Base-by-base conservation (phyloP, 768 basidiomycete species). In the Hortiboletus flavorubellus region DNA sequence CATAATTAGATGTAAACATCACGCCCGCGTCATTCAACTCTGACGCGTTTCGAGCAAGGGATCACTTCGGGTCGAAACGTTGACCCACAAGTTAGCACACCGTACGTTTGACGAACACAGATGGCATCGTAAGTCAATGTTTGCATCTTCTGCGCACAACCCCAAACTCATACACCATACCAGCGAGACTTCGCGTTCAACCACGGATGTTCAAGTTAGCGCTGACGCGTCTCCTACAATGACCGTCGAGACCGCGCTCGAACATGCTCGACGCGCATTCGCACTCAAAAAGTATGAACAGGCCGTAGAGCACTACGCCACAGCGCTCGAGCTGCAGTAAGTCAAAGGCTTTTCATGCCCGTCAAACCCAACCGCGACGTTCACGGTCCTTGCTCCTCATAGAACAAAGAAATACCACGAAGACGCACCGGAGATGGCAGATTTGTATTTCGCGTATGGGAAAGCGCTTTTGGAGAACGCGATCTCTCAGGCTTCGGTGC, bases 381-480 rank as follows among this genome's bases (percentile, higher is more conserved):
- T 51, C 35, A 55, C 49, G 6, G n/a, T 31, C 31, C 21, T 49
- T 9, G 11, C 23, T 21, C 16, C 10, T 5, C 26, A 31, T 58
- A 95, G 93, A 59, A 89, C 91, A 26, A 75, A 82, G 64, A 77
- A 84, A 62, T 75, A 85, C 55, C 90, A 85, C 37, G 94, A 98
- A 46, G 80, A 93, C 64, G 83, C 88, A 23, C 86, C 89, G 0
- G 86, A 91, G 65, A 86, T 81, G 50, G 96, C 93, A 8, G 93
- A 98, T 64, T 68, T 96, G 21, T 90, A 98, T 57, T 87, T 96
- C 55, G 78, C 82, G 4, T 99, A 98, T 66, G 97, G 97, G 14
- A 93, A 89, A 70, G 93, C 97, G 5, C 73, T 98, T 40, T 79
- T 97, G 52, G 93, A 94, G 74, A 93, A 96, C 65, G 96, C 94